Evolutionary conservation across 2,329 filamentous ascomycete genomes (phyloP).

Genomic region (Nemania serpens): DNA sequence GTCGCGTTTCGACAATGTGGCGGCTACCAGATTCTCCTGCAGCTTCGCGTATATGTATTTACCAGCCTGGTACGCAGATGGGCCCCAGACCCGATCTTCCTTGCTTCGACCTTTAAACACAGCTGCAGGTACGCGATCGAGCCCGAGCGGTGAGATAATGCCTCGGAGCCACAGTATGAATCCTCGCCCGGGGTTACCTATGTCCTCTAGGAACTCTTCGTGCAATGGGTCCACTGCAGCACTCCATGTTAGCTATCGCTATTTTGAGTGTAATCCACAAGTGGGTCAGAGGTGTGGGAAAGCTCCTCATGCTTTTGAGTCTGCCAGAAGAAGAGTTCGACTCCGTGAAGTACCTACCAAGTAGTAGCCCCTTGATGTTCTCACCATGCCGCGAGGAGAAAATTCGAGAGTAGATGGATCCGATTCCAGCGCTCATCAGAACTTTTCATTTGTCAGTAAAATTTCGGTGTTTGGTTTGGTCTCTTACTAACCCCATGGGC

Average conservation of each 20-base stretch:
- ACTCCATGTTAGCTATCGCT: background rate
- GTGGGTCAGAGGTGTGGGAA: background rate
- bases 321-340: background rate
- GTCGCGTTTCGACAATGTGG: conserved; percentile 82
- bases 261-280: background rate
- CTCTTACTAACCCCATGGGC: conserved; percentile 66
- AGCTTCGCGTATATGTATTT: conserved; percentile 89
- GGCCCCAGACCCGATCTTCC: conserved; percentile 84
- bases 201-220: conserved; percentile 75
- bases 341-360: conserved; percentile 47
- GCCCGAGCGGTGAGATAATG: conserved; percentile 81
- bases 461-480: background rate
- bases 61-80: conserved; percentile 75
- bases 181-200: conserved; percentile 71
- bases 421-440: conserved; percentile 82
- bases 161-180: conserved; percentile 88
- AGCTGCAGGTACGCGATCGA: conserved; percentile 79
- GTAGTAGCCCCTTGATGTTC: conserved; percentile 76
- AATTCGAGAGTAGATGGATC: conserved; percentile 86
- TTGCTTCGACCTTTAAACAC: conserved; percentile 80
- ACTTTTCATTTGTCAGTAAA: conserved; percentile 48
- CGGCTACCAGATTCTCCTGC: conserved; percentile 89
- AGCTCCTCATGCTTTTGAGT: too few relatives aligned
- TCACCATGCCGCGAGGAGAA: conserved; percentile 83
- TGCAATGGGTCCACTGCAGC: conserved; percentile 76